These are phyloP conservation scores for Pyronema domesticum DNA, from an alignment of 495 filamentous ascomycete genomes.

Conservation along the genomic window DNA sequence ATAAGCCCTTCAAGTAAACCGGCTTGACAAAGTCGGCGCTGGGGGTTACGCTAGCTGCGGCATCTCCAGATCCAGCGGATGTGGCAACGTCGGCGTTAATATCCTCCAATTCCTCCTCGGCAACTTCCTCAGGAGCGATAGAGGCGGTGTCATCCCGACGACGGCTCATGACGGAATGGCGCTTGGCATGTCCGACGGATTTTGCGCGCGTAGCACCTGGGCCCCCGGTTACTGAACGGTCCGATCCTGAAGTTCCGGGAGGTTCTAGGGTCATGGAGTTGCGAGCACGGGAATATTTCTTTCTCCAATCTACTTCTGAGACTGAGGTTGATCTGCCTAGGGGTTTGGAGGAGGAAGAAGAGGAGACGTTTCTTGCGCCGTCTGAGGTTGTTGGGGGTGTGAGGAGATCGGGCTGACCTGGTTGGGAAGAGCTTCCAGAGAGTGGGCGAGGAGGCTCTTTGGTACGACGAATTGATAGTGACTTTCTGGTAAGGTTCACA, in stretches of 20 bases:
- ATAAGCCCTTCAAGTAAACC: conserved; percentile 90
- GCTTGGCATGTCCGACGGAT: conserved; percentile 59
- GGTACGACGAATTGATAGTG: conserved; percentile 60
- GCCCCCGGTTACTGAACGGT: conserved; percentile 39
- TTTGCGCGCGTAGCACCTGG: conserved; percentile 52
- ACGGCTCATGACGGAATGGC: conserved; percentile 41
- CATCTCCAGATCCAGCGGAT: conserved; percentile 22
- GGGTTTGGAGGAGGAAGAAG: conserved; percentile 31
- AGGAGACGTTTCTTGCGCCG: conserved; percentile 31
- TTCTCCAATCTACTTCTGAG: conserved; percentile 62
- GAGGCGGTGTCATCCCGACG: conserved; percentile 50
- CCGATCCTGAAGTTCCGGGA: conserved; percentile 57
- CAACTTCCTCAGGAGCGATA: conserved; percentile 4
- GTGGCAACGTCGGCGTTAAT: conserved; percentile 14
- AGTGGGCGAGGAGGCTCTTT: conserved; percentile 43
- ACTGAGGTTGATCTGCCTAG: conserved; percentile 71
- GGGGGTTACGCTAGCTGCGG: conserved; percentile 13
- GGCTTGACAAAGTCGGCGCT: conserved; percentile 46
- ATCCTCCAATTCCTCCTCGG: conserved; percentile 16
- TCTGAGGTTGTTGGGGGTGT: conserved; percentile 47
- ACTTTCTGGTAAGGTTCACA: conserved; percentile 49
- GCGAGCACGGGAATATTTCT: conserved; percentile 42
- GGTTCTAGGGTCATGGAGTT: conserved; percentile 33
- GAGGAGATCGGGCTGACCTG: conserved; percentile 54
- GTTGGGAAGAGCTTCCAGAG: conserved; percentile 30